Base-by-base conservation (phyloP, 2,329 filamentous ascomycete genomes). In the Paraphoma sp. region DNA sequence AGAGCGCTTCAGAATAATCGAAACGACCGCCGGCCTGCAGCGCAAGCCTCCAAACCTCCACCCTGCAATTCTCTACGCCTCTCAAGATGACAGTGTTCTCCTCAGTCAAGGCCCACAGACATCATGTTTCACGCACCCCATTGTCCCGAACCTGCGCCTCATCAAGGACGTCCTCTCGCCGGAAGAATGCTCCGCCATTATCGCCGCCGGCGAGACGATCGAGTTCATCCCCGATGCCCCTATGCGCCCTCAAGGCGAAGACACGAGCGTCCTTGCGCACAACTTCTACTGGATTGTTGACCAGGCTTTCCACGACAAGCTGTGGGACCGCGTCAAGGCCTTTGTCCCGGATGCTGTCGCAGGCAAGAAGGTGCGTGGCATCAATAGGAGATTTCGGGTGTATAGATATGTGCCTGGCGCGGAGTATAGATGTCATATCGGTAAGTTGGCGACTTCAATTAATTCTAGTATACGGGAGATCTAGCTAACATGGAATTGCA, bases 211-310 rank as follows among this genome's bases (percentile, higher is more conserved):
- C 5, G 89, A 91, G 69, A 80, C 81, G 0, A 83, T 89, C 45
- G 83, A 84, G 6, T 91, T 90, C 60, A 79, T 88, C 0, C 88
- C 89, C 0, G 89, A 91, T 65, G 86, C 87, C 0, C 88, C 88
- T 0, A 77, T 90, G 30, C 84, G 86, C 2, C 85, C 86, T n/a
- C 86, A 87, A 53, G 86, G 85, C 14, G 86, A 89, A 57, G 77
- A 78, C 51, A 81, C 82, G 23, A 89, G 86, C 65, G 83, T 90
- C 45, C 74, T 90, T 1, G 88, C 88, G 0, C 88, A 91, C 77
- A 91, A 90, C 72, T 89, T 91, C 64, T 90, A 90, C 78, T 91
- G 88, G 88, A 80, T 91, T 8, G 81, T 87, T 11, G 88, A 91
- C 62, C 78, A 80, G 18, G 79, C 81, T 0, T 90, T 90, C 70